phyloP scores from a whole-genome alignment of 2,329 filamentous ascomycete genomes.

The Aspergillus sp. region DNA sequence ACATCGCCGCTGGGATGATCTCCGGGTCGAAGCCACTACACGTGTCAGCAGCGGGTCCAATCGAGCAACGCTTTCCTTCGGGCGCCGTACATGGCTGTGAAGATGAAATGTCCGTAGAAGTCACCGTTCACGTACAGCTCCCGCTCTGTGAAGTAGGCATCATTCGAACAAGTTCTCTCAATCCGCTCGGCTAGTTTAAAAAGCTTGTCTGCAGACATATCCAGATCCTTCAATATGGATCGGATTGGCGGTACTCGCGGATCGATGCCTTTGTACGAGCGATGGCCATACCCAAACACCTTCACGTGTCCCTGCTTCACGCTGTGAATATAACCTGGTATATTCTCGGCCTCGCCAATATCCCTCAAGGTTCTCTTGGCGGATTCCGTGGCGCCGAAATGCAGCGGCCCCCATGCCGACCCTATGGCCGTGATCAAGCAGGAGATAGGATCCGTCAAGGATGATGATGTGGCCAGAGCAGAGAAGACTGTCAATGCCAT shows the following conservation, averaged over 20 bases:
- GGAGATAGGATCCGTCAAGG: constrained; percentile 57
- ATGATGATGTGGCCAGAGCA: constrained; percentile 58
- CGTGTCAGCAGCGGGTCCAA: neutral
- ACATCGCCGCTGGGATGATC: constrained; percentile 33
- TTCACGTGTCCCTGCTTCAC: constrained; percentile 31
- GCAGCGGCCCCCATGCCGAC: constrained; percentile 59
- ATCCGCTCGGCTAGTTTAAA: constrained; percentile 30
- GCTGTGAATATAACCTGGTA: constrained; percentile 30
- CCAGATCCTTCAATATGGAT: constrained; percentile 27
- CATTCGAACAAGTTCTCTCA: constrained; percentile 25
- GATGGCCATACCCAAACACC: constrained; percentile 36
- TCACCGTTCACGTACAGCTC: constrained; percentile 49
- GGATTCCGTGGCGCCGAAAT: constrained; percentile 61
- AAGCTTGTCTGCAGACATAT: constrained; percentile 15
- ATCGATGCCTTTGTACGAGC: constrained; percentile 34
- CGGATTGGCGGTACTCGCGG: constrained; percentile 30
- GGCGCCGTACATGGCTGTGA: constrained; percentile 40
- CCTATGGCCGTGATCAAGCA: constrained; percentile 56
- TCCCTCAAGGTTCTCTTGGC: constrained; percentile 48
- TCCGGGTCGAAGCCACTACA: constrained; percentile 33
- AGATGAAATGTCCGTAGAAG: constrained; percentile 48
- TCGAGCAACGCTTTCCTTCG: neutral
- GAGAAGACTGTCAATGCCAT: constrained; percentile 61
- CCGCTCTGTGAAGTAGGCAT: constrained; percentile 31
- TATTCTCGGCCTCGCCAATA: constrained; percentile 28